These are phyloP conservation scores for Brassica nigra DNA, from an alignment of 345 rosid species.

Conservation along the genomic window DNA sequence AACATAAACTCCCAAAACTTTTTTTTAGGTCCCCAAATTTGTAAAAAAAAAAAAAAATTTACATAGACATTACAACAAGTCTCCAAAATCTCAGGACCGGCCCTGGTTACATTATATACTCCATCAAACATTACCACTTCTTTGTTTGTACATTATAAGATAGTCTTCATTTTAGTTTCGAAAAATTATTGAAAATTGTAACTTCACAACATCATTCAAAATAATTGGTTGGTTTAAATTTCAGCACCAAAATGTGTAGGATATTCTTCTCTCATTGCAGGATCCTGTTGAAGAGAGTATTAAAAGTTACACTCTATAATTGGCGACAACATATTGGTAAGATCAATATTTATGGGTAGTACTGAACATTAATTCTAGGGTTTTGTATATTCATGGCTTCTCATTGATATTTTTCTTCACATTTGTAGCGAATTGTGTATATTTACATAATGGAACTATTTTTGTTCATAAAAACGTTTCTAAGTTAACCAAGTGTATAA, in stretches of 20 bases:
- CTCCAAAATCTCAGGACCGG: too few species aligned
- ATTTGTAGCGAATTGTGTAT: background rate
- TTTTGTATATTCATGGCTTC: background rate
- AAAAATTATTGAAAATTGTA: background rate
- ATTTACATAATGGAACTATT: background rate
- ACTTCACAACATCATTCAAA: background rate
- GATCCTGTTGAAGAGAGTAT: conserved; percentile 3
- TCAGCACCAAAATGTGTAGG: background rate
- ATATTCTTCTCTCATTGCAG: conserved; percentile 9
- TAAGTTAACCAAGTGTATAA: background rate
- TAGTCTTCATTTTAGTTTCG: background rate
- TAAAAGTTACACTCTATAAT: conserved; percentile 1
- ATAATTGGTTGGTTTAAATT: background rate
- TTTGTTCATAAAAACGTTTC: background rate
- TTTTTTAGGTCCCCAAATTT: too few species aligned
- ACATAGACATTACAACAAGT: too few species aligned
- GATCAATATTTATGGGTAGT: conserved; percentile 5
- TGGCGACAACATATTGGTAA: conserved; percentile 14
- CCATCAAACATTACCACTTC: background rate
- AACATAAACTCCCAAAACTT: too few species aligned
- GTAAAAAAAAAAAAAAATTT: too few species aligned
- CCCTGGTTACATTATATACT: background rate
- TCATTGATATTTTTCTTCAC: background rate
- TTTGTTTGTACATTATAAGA: background rate
- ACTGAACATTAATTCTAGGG: background rate